Evolutionary conservation across 495 filamentous ascomycete species (phyloP).

Genomic region (Geopyxis carbonaria): DNA sequence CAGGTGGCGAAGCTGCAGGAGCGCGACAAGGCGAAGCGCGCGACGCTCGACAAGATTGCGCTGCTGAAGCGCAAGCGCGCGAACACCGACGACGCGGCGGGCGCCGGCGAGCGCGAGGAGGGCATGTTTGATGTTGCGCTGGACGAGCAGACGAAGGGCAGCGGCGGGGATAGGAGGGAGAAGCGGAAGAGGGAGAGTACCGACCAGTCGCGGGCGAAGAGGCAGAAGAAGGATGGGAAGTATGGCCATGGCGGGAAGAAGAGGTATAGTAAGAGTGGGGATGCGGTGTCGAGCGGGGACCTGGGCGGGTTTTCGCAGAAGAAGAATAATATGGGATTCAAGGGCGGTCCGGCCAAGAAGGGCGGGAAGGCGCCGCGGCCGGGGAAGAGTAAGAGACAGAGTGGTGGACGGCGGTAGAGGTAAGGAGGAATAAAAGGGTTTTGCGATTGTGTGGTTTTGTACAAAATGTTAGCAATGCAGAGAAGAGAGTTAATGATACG

Average conservation of each 20-base stretch:
- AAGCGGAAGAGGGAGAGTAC: conserved; percentile 19
- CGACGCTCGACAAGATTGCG: conserved; percentile 85
- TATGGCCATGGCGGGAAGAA: conserved; percentile 95
- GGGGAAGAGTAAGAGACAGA: conserved; percentile 48
- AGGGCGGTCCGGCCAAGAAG: conserved; percentile 27
- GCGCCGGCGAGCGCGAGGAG: conserved; percentile 41
- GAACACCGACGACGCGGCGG: conserved; percentile 36
- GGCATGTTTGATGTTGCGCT: conserved; percentile 91
- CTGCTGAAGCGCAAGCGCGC: conserved; percentile 81
- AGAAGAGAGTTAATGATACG: no score
- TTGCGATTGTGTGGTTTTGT: conserved; percentile 2
- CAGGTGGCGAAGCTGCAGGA: conserved; percentile 94
- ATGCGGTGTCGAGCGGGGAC: conserved; percentile 63
- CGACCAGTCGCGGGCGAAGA: conserved; percentile 43
- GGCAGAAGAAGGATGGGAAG: conserved; percentile 82
- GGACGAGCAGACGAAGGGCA: conserved; percentile 50
- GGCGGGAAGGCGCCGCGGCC: conserved; percentile 29
- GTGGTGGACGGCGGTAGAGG: conserved; percentile 1
- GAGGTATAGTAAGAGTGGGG: conserved; percentile 68
- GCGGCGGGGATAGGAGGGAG: conserved; percentile 18
- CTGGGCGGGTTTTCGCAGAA: conserved; percentile 57
- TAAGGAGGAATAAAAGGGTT: not conserved
- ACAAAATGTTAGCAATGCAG: no score
- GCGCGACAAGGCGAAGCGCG: conserved; percentile 72
- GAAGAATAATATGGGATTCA: conserved; percentile 58